Evolutionary conservation across 768 basidiomycete genomes (phyloP).

Genomic region (Rubroboletus satanas): DNA sequence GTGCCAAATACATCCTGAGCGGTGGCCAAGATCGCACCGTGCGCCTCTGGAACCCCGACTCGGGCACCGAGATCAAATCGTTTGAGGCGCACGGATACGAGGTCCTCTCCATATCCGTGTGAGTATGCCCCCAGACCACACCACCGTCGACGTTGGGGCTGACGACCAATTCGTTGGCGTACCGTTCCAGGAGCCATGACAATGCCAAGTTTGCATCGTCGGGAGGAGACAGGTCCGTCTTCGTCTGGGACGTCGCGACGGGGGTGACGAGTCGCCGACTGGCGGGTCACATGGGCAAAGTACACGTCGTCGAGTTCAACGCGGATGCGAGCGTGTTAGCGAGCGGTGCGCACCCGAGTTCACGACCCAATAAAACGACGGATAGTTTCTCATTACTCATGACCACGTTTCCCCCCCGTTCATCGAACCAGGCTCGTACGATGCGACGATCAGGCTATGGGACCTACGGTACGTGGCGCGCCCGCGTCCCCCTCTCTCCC

Average conservation of each 20-base stretch:
- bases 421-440: slow-evolving; percentile 69
- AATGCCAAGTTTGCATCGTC: slow-evolving; percentile 92
- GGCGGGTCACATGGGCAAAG: slow-evolving; percentile 86
- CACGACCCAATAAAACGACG: neutral
- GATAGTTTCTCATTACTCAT: neutral
- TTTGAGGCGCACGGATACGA: slow-evolving; percentile 96
- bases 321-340: slow-evolving; percentile 82
- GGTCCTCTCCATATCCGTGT: slow-evolving; percentile 89
- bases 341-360: slow-evolving; percentile 52
- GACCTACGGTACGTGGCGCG: slow-evolving; percentile 65
- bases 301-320: slow-evolving; percentile 89
- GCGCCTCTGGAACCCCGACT: slow-evolving; percentile 84
- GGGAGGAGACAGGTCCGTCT: slow-evolving; percentile 90
- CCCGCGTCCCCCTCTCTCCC: neutral
- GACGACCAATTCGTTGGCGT: neutral
- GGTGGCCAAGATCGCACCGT: slow-evolving; percentile 91
- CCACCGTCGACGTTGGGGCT: neutral
- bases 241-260: slow-evolving; percentile 92
- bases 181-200: slow-evolving; percentile 66
- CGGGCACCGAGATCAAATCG: slow-evolving; percentile 85
- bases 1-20: slow-evolving; percentile 84
- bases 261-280: slow-evolving; percentile 81
- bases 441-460: slow-evolving; percentile 89
- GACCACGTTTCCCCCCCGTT: neutral
- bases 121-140: slow-evolving; percentile 27